phyloP scores from a whole-genome alignment of 306 rosid genomes.

The Parietaria judaica region DNA sequence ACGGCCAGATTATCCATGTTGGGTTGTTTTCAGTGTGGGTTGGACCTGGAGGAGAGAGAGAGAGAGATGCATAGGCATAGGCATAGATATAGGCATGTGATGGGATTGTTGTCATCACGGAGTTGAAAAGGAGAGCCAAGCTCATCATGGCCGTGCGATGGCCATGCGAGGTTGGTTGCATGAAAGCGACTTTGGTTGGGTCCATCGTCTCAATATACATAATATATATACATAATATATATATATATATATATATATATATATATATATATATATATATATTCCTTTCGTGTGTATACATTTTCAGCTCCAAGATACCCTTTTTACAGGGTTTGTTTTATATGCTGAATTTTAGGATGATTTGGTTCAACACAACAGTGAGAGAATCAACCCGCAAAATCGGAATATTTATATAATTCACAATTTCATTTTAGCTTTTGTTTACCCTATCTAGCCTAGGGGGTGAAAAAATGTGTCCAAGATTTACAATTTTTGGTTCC shows the following conservation, averaged over 20 bases:
- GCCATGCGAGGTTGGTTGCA: conserved; percentile 42
- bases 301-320: neutral
- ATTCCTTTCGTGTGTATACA: neutral
- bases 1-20: conserved; percentile 1
- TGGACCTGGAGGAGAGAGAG: conserved; percentile 16
- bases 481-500: too few species aligned
- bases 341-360: neutral
- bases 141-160: conserved; percentile 32
- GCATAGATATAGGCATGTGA: conserved; percentile 24
- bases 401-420: too few species aligned
- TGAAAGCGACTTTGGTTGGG: conserved; percentile 27
- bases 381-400: too few species aligned
- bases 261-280: neutral
- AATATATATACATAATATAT: too few species aligned
- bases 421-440: too few species aligned
- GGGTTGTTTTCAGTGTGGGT: conserved; percentile 48
- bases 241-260: neutral
- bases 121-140: conserved; percentile 8
- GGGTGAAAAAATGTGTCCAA: too few species aligned
- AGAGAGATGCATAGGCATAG: conserved; percentile 14
- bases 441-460: too few species aligned
- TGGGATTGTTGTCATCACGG: conserved; percentile 22
- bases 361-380: neutral
- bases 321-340: neutral
- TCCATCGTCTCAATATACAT: conserved; percentile 28